Percentiles rank a stretch among this genome's conserved stretches.
phyloP scores from a whole-genome alignment of 352 stramenopile genomes.

The Globisporangium parvum region DNA sequence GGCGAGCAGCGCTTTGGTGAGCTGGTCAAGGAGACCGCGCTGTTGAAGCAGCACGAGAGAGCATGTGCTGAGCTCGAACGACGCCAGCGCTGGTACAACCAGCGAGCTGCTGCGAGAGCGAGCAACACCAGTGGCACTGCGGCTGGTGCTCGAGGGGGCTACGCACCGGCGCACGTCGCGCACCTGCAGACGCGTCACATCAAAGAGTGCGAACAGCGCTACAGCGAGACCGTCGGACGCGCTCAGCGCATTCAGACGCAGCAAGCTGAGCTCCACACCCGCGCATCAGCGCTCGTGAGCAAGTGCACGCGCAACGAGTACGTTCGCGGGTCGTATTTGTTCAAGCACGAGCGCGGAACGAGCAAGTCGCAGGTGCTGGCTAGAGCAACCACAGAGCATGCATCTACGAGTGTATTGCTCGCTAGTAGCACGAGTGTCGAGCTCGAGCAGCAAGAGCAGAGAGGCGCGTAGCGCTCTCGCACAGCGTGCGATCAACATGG shows the following conservation, averaged over 20 bases:
- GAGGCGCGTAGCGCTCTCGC: too few species aligned
- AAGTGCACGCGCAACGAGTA: constrained; percentile 21
- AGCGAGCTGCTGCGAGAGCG: constrained; percentile 2
- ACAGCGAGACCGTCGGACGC: neutral
- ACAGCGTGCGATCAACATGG: too few species aligned
- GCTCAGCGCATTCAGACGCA: constrained; percentile 6
- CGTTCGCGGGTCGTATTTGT: constrained; percentile 37
- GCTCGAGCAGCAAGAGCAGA: neutral
- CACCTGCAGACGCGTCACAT: constrained; percentile 12
- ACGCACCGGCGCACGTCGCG: constrained; percentile 14
- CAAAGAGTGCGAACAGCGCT: neutral
- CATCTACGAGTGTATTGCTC: neutral
- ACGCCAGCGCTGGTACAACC: constrained; percentile 37
- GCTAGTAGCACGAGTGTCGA: neutral
- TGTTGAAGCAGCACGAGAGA: constrained; percentile 13
- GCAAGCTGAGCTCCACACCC: constrained; percentile 17
- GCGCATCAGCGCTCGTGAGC: constrained; percentile 23
- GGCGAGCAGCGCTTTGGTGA: constrained; percentile 28
- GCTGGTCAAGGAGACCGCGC: constrained; percentile 17
- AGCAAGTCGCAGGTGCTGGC: neutral
- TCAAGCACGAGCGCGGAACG: constrained; percentile 15
- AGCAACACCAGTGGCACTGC: neutral
- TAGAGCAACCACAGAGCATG: neutral
- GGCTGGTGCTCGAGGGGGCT: neutral
- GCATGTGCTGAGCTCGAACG: constrained; percentile 14